A percentile compares a stretch with the other conserved stretches of the same genome.
These are phyloP conservation scores for Malus hybrid DNA, from an alignment of 331 rosid species.

Conservation along the genomic window DNA sequence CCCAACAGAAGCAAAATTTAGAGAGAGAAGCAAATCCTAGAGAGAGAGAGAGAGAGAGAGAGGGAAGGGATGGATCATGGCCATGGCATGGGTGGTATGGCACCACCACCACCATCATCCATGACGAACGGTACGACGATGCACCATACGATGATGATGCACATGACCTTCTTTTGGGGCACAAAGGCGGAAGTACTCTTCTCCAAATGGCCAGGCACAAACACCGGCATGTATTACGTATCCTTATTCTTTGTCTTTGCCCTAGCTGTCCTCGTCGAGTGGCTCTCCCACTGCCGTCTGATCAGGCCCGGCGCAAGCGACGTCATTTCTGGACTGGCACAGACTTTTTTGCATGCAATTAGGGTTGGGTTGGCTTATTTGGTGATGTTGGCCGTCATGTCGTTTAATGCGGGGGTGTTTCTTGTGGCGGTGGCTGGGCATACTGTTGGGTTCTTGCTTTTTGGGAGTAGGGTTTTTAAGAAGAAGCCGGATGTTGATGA, in stretches of 20 bases:
- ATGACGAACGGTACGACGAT: conserved; percentile 8
- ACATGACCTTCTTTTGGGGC: conserved; percentile 96
- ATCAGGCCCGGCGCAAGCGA: conserved; percentile 30
- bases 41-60: neutral
- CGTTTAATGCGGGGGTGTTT: conserved; percentile 71
- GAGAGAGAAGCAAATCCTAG: neutral
- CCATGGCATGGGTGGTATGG: conserved; percentile 8
- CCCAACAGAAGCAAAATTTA: neutral
- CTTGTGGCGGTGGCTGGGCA: conserved; percentile 67
- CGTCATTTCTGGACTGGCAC: conserved; percentile 32
- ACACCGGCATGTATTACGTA: conserved; percentile 49
- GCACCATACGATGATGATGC: conserved; percentile 53
- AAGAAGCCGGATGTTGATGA: conserved; percentile 3
- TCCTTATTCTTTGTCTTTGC: conserved; percentile 45
- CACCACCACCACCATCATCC: neutral
- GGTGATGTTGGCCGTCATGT: conserved; percentile 86
- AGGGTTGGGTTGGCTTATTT: conserved; percentile 54
- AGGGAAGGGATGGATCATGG: neutral
- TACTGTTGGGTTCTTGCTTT: conserved; percentile 49
- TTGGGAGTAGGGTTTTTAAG: conserved; percentile 41
- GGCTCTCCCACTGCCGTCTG: conserved; percentile 42
- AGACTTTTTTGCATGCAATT: conserved; percentile 42
- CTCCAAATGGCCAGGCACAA: conserved; percentile 53
- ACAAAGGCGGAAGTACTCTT: conserved; percentile 45
- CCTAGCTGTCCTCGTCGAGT: conserved; percentile 43